Evolutionary conservation across 306 rosid genomes (phyloP).

Genomic region (Vigna reflexopilosa): DNA sequence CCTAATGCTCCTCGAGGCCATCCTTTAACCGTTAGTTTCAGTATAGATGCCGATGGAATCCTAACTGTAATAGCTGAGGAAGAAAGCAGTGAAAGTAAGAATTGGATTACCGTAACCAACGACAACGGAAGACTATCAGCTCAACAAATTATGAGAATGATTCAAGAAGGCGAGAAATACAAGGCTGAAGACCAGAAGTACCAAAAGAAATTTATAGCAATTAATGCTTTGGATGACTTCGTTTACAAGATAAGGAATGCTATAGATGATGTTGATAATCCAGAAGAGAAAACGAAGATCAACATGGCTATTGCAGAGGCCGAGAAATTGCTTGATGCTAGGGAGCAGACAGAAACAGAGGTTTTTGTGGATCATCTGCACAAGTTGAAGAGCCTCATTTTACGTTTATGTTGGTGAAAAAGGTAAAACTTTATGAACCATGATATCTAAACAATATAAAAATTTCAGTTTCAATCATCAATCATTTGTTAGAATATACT

Average conservation of each 20-base stretch:
- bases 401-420: not conserved
- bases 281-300: constrained; percentile 27
- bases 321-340: constrained; percentile 45
- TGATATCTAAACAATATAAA: too few relatives aligned
- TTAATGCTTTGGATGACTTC: constrained; percentile 49
- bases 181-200: constrained; percentile 54
- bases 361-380: constrained; percentile 48
- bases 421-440: not conserved
- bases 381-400: constrained; percentile 39
- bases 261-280: constrained; percentile 32
- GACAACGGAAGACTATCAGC: constrained; percentile 50
- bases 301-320: constrained; percentile 41
- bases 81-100: constrained; percentile 39
- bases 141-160: constrained; percentile 51
- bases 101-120: constrained; percentile 50
- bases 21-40: constrained; percentile 50
- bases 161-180: constrained; percentile 52
- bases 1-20: constrained; percentile 53
- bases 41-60: constrained; percentile 43
- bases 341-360: constrained; percentile 40
- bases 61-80: constrained; percentile 52
- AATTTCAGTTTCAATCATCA: too few relatives aligned
- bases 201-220: constrained; percentile 47
- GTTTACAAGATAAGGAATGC: constrained; percentile 51
- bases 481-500: too few relatives aligned